Evolutionary conservation across 495 filamentous ascomycete species (phyloP), one percentile per base, ranked within the genome.

Genomic region (Geopyxis carbonaria): DNA sequence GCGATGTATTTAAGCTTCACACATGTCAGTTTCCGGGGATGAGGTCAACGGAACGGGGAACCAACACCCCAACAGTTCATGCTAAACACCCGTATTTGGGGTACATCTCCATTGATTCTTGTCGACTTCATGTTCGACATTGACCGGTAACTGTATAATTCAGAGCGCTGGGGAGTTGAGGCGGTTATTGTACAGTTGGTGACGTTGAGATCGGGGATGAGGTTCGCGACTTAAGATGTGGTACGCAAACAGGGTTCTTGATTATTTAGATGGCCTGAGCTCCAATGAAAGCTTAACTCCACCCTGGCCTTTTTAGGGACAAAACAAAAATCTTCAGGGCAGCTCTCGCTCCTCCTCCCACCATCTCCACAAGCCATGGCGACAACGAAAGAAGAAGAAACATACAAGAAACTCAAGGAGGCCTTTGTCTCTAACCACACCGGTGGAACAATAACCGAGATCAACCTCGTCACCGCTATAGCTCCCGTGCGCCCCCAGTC

Each of bases 391-490:
- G 23, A 22, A 16, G 36, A 39, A 19, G 36, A 39, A 18, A 11
- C 30, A 14, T 87, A 92, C 62, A 99, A 95, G 63, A 69, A 75
- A 36, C 68, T 75, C 35, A 99, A 95, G 58, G 85, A 93, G 66
- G 82, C 81, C 40, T 93, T 92, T 53, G 89, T 99, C 48, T 93
- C 87, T 14, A 79, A 83, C 55, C 73, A 92, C 22, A 73, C 76
- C n/a, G 89, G 89, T 25, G 83, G 87, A 27, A 64, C 69, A 10
- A 76, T 94, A 33, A 55, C 62, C 20, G 89, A 99, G 53, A 87
- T 99, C 61, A 86, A 92, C 48, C 64, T 67, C 43, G 78, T 95
- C 32, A 80, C 78, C 27, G 68, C 78, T 4, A 76, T 89, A 37
- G 82, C 82, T 51, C 76, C 89, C 42, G 89, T 95, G 69, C 50